Percentiles rank a stretch among this genome's conserved stretches.
Conservation (phyloP, 345 rosid species). For the Punica granatum region DNA sequence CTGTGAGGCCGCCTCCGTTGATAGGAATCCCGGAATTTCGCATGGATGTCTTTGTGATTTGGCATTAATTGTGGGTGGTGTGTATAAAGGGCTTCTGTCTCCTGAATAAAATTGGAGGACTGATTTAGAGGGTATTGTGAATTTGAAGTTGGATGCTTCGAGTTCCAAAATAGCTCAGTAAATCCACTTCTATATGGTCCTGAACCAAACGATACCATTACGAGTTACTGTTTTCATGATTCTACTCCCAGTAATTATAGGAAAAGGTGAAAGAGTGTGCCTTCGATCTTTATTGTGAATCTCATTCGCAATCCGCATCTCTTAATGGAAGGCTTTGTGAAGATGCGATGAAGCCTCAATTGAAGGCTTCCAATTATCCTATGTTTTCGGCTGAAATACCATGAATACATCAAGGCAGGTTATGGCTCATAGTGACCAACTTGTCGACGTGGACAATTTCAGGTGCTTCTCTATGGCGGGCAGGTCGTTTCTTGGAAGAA, state of each 20-base stretch:
- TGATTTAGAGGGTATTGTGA: background rate
- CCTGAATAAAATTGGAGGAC: background rate
- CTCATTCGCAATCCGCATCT: too few relatives aligned
- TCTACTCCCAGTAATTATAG: background rate
- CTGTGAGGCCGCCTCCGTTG: background rate
- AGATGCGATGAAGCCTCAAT: background rate
- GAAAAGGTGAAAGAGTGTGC: background rate
- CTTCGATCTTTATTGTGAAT: background rate
- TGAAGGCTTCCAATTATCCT: background rate
- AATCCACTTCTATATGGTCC: background rate
- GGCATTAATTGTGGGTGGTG: background rate
- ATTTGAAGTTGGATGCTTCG: background rate
- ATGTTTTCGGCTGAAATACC: background rate
- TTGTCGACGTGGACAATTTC: conserved; percentile 23
- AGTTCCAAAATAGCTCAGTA: background rate
- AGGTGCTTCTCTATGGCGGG: conserved; percentile 87
- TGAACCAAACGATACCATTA: background rate
- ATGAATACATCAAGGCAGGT: background rate
- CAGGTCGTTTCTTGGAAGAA: conserved; percentile 96
- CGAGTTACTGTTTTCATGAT: background rate
- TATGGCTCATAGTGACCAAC: background rate
- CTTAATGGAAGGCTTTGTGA: too few relatives aligned
- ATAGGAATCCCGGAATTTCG: background rate
- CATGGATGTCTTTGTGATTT: background rate
- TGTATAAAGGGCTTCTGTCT: background rate